Base-by-base conservation (phyloP, 768 basidiomycete species). In the Tubosaeta sp. region DNA sequence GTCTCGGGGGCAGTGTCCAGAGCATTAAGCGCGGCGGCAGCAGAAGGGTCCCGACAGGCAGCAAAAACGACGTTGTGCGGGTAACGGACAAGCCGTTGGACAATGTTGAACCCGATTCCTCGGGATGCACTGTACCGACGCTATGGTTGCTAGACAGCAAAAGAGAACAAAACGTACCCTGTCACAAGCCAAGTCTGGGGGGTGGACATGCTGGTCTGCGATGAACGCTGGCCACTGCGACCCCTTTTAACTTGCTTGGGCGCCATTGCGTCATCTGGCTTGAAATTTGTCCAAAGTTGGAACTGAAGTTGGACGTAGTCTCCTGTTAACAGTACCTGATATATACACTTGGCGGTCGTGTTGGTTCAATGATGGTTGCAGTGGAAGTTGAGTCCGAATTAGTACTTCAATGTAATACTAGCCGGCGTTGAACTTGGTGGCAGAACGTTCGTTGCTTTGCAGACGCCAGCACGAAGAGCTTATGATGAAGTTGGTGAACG, bases 161-260 rank as follows among this genome's bases (percentile, higher is more conserved):
- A 38, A 10, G n/a, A 30, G 16, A 24, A 18, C n/a, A 27, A 22
- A 19, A 46, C 52, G 8, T 29, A 56, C 55, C 55, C 48, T 6
- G 55, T 50, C 27, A 53, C 34, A 24, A 56, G 48, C 55, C 51
- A 56, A 34, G 55, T 50, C 27, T 22, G 48, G 27, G 38, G 14
- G 13, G 11, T 38, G 19, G 39, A 16, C 39, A 41, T 25, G 12
- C 6, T 41, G 36, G 36, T 21, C 36, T 1, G 4, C 35, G 35
- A 36, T 34, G 16, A 9, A 36, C 18, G 18, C 4, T 16, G 13
- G 13, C 9, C 10, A 12, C 13, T 6, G 4, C 13, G 16, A 13
- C 35, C 35, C 35, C 35, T 36, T 19, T 36, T n/a, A n/a, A n/a
- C 9, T 10, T 27, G 27, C 27, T 9, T 18, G 9, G 11, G 32